Evolutionary conservation across 2,329 filamentous ascomycete species (phyloP).

Genomic region (Ascochyta viciae-villosae): DNA sequence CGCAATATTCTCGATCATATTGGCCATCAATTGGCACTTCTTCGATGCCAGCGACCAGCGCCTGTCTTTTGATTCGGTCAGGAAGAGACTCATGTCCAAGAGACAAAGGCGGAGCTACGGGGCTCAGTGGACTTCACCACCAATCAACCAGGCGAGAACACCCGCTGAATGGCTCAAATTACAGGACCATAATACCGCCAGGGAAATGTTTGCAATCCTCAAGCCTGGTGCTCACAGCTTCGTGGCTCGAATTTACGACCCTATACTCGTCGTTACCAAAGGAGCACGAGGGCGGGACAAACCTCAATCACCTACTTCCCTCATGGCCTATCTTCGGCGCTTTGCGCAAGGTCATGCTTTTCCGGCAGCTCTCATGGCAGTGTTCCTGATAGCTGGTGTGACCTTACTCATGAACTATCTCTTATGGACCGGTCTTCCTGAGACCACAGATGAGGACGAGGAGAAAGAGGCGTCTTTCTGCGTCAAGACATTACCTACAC

Average conservation of each 20-base stretch:
- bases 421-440: conserved; percentile 67
- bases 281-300: conserved; percentile 69
- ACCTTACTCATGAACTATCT: conserved; percentile 77
- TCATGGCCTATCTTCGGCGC: conserved; percentile 59
- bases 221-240: conserved; percentile 76
- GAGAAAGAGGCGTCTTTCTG: conserved; percentile 62
- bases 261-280: conserved; percentile 74
- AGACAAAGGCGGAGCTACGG: conserved; percentile 25
- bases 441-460: conserved; percentile 54
- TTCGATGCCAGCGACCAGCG: conserved; percentile 64
- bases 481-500: conserved; percentile 66
- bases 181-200: conserved; percentile 80
- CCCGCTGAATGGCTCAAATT: conserved; percentile 77
- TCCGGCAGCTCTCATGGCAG: conserved; percentile 68
- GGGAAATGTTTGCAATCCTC: conserved; percentile 77
- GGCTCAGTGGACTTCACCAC: conserved; percentile 53
- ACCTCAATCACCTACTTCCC: conserved; percentile 56
- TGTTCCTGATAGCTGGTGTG: conserved; percentile 69
- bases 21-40: conserved; percentile 80
- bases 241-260: conserved; percentile 76
- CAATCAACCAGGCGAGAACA: conserved; percentile 77
- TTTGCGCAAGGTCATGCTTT: conserved; percentile 71
- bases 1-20: conserved; percentile 74
- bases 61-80: conserved; percentile 34
- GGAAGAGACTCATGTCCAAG: conserved; percentile 31